Percentiles rank a stretch among this genome's conserved stretches.
phyloP scores from a whole-genome alignment of 2,329 filamentous ascomycete species.

The Phialophora chinensis region DNA sequence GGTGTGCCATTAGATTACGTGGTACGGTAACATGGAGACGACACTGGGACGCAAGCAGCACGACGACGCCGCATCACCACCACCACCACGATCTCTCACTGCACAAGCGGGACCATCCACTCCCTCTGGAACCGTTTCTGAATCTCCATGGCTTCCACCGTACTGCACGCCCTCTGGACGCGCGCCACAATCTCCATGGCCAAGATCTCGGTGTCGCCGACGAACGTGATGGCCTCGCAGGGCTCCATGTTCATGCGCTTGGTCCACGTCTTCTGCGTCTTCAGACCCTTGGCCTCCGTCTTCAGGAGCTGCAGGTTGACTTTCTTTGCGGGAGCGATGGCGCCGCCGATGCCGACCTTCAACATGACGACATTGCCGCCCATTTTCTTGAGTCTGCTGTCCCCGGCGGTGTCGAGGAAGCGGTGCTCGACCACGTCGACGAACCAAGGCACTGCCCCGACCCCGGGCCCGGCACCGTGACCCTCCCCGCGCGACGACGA shows the following conservation, averaged over 20 bases:
- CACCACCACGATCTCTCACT: not conserved
- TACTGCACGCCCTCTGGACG: not conserved
- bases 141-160: not conserved
- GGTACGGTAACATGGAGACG: no score
- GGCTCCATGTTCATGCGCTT: not conserved
- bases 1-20: no score
- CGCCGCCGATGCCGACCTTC: constrained; percentile 9
- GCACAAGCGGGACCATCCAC: constrained; percentile 4
- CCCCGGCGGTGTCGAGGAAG: not conserved
- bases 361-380: constrained; percentile 2
- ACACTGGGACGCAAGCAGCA: no score
- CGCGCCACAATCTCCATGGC: constrained; percentile 10
- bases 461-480: not conserved
- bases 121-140: constrained; percentile 4
- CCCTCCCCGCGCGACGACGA: not conserved
- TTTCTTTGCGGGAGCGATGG: not conserved
- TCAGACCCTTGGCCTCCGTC: constrained; percentile 3
- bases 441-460: not conserved
- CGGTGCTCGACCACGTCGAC: constrained; percentile 9
- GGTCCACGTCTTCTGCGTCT: constrained; percentile 6
- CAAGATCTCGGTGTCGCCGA: not conserved
- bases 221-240: constrained; percentile 4
- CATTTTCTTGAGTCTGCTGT: not conserved
- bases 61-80: not conserved
- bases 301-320: not conserved